These are phyloP conservation scores for Benincasa hispida DNA, from an alignment of 306 rosid species.

Conservation along the genomic window DNA sequence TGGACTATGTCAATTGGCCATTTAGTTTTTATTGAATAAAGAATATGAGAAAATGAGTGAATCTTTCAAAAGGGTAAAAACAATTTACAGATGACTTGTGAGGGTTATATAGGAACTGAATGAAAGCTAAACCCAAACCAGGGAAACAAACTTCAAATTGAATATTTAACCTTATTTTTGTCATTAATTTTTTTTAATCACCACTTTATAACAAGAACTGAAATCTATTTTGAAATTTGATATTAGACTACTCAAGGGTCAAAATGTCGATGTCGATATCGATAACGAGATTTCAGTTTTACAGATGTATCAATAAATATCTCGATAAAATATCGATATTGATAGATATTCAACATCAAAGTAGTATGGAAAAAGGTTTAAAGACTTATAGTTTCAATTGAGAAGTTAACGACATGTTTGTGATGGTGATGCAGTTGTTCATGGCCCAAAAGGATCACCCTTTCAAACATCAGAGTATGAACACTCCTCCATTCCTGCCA, in stretches of 20 bases:
- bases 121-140: background rate
- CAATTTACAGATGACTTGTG: too few relatives aligned
- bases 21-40: too few relatives aligned
- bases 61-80: too few relatives aligned
- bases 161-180: background rate
- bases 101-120: too few relatives aligned
- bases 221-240: background rate
- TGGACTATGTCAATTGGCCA: too few relatives aligned
- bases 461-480: constrained; percentile 62
- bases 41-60: too few relatives aligned
- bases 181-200: background rate
- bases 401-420: background rate
- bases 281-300: too few relatives aligned
- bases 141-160: background rate
- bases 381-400: background rate
- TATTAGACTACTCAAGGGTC: too few relatives aligned
- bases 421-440: constrained; percentile 53
- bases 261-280: too few relatives aligned
- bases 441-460: constrained; percentile 77
- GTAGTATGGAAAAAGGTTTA: background rate
- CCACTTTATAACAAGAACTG: background rate
- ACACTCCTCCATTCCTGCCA: constrained; percentile 81
- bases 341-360: too few relatives aligned
- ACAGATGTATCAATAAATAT: too few relatives aligned
- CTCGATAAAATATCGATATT: too few relatives aligned